Base-by-base conservation (phyloP, 805 yeast species). In the Sugiyamaella qingdaonensis region DNA sequence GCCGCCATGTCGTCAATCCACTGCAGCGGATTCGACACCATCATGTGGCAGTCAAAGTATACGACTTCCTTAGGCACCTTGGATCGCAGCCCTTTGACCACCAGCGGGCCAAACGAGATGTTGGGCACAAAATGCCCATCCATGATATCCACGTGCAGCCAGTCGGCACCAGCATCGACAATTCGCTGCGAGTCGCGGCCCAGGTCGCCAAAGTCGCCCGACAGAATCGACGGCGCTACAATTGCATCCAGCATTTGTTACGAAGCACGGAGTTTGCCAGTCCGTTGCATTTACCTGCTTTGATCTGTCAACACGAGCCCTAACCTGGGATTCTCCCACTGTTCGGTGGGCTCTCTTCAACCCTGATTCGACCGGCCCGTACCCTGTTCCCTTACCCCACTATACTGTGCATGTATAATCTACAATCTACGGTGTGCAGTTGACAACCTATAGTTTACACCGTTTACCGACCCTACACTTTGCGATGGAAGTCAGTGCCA, bases 101-200 rank as follows among this genome's bases (percentile, higher is more conserved):
- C 81, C 53, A 96, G 96, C 35, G 95, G 89, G 24, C 99, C 99
- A 64, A 94, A 76, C 1, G 97, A 85, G 60, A 94, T 85, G 73
- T 94, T 94, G 60, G 99, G 99, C 48, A 94, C 99, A 68, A 94
- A 94, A 71, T 92, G 91, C 47, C 99, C 99, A 68, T 94, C 99
- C 99, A 94, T 94, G 47, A 94, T 92, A 71, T 94, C 99, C 50
- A 94, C 82, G 71, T 94, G 99, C 57, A 94, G 82, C 99, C 99
- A 94, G 64, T 92, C 96, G 18, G 97, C 95, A 21, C 87, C 85
- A 53, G 85, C 77, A 49, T 81, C 79, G 65, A 88, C 82, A 73
- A 91, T 86, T 54, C 79, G 77, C 65, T 85, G 86, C 71, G 97
- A 88, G 58, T 91, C 92, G 60, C 89, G 81, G 48, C 95, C 97